Evolutionary conservation across 257 asterid genomes (phyloP), one percentile per base, ranked within the genome.

Genomic region (Plantago ovata): DNA sequence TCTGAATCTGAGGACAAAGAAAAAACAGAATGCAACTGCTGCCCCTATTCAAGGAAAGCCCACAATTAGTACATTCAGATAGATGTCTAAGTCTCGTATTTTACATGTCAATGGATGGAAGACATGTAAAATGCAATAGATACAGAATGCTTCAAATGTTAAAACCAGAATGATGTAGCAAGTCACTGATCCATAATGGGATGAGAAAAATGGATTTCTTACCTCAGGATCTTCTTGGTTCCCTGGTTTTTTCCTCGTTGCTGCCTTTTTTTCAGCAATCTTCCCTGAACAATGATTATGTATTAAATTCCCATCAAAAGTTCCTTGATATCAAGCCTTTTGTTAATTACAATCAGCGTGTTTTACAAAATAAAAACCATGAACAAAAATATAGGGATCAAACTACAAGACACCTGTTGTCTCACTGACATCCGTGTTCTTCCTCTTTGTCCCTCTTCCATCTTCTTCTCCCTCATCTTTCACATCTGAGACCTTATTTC

Each of bases 1-100:
- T 87, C 94, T 32, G 96, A 73, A 78, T 82, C 95, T 3, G 94
- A 84, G 66, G 94, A 79, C 72, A 87, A 38, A 13, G 89, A 46
- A 88, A 76, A 84, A 44, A 81, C 58, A 55, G 85, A 67, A 64
- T 53, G 73, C 32, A 28, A 3, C 36, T 65, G 51, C 45, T 57
- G 61, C 62, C 67, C 91, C 89, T 82, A 81, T 64, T 62, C 43
- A 75, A 58, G 62, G 66, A 69, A 21, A 46, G 4, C 24, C 38
- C 18, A 52, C 9, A 46, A 32, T 32, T 12, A 7, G 9, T 32
- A 38, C 44, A 36, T 47, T 16, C 28, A 28, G 38, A 33, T 16
- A 10, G 46, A 15, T 23, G 40, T 16, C 18, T 15, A 13, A 51
- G 12, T 11, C 28, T 13, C 7, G 48, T 47, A 32, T 33, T 42